Evolutionary conservation across 352 stramenopile species (phyloP).

Genomic region (Aphanomyces stellatus): DNA sequence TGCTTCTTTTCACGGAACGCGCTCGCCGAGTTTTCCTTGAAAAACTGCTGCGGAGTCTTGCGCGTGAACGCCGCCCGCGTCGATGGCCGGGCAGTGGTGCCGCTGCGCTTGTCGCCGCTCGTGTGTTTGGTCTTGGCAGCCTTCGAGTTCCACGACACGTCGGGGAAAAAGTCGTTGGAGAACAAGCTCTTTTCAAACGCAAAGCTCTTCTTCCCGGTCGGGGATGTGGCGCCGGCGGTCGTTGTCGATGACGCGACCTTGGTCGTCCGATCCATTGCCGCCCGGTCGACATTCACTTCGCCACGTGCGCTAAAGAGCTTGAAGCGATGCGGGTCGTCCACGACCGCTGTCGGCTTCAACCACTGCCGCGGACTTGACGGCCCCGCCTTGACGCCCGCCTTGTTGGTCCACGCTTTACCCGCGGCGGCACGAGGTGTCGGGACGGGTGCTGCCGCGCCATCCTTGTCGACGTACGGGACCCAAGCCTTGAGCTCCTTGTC

Average conservation of each 20-base stretch:
- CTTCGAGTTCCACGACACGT: conserved; percentile 66
- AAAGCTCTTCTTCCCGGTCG: conserved; percentile 51
- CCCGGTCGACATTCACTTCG: conserved; percentile 5
- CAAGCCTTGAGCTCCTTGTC: conserved; percentile 17
- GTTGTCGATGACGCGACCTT: too few species aligned
- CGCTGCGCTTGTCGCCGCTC: conserved; percentile 56
- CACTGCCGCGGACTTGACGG: background rate
- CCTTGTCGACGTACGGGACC: conserved; percentile 9
- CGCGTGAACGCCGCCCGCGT: conserved; percentile 11
- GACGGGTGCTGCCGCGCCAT: background rate
- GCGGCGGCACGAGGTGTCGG: background rate
- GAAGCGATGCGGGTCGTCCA: background rate
- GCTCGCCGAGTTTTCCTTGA: too few species aligned
- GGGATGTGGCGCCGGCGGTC: too few species aligned
- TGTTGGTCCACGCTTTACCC: too few species aligned
- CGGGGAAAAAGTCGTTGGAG: conserved; percentile 54
- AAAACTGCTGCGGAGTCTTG: too few species aligned
- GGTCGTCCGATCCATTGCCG: background rate
- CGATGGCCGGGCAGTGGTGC: conserved; percentile 45
- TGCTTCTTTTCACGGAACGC: too few species aligned
- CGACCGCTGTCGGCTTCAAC: background rate
- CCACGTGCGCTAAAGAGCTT: background rate
- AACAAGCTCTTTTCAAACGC: conserved; percentile 85
- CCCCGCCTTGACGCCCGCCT: background rate
- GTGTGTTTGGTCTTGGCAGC: conserved; percentile 24